Evolutionary conservation across 108 stramenopile genomes (phyloP).

Genomic region (Conticribra weissflogii): DNA sequence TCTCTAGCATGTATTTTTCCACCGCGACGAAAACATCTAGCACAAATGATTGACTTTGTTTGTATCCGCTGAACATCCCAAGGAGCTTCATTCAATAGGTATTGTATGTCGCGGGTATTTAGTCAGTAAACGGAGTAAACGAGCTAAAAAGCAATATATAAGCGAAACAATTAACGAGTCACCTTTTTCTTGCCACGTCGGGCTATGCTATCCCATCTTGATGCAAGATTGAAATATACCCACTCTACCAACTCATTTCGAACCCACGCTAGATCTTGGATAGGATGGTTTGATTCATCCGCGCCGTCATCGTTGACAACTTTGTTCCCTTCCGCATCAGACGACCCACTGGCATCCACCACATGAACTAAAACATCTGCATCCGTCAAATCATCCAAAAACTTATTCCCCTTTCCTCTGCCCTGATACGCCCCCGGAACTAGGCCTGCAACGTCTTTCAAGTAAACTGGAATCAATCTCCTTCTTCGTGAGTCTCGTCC

Average conservation of each 20-base stretch:
- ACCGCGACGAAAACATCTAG: slow-evolving; percentile 62
- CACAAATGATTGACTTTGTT: slow-evolving; percentile 63
- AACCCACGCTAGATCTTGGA: slow-evolving; percentile 76
- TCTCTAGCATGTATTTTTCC: slow-evolving; percentile 61
- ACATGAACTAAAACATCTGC: slow-evolving; percentile 90
- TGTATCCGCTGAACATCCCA: slow-evolving; percentile 90
- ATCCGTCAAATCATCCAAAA: slow-evolving; percentile 90
- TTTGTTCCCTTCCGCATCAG: slow-evolving; percentile 78
- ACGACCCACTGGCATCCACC: slow-evolving; percentile 67
- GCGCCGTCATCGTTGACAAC: slow-evolving; percentile 19
- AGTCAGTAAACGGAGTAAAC: no score
- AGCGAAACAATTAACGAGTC: no score
- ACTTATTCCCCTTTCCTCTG: slow-evolving; percentile 84
- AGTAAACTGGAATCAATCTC: slow-evolving; percentile 75
- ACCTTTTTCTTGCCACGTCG: slow-evolving; percentile 56
- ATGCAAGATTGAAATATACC: slow-evolving; percentile 80
- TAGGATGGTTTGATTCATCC: slow-evolving; percentile 56
- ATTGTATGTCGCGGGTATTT: background rate
- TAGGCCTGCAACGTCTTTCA: slow-evolving; percentile 92
- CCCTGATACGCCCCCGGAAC: slow-evolving; percentile 92
- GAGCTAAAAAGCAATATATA: no score
- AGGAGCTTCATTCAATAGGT: slow-evolving; percentile 51
- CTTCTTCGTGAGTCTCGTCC: slow-evolving; percentile 74
- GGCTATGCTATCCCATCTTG: slow-evolving; percentile 80
- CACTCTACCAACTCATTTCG: slow-evolving; percentile 82